A percentile compares a stretch with the other conserved stretches of the same genome.
Evolutionary conservation across 208 protist genomes (phyloP).

Genomic region (Leptomonas pyrrhocoris): DNA sequence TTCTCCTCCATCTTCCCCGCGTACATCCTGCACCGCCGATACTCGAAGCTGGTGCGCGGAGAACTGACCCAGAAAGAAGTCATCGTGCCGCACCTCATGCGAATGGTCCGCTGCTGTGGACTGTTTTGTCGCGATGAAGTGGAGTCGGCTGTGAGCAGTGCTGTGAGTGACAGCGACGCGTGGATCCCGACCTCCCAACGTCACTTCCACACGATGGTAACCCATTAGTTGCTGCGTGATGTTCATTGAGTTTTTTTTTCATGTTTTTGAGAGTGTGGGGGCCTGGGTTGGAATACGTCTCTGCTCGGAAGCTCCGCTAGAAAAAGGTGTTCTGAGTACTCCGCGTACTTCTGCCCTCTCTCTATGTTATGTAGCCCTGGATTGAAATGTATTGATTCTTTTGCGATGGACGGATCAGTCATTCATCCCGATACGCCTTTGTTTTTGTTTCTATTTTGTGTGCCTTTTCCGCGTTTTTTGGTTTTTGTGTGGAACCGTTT

Average conservation of each 20-base stretch:
- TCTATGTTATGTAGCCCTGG: too few relatives aligned
- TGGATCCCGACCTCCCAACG: too few relatives aligned
- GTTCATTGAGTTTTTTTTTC: too few relatives aligned
- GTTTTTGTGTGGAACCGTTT: constrained; percentile 5
- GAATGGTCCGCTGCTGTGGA: constrained; percentile 1
- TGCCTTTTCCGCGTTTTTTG: constrained; percentile 3
- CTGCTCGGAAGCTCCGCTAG: too few relatives aligned
- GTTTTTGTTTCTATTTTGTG: background rate
- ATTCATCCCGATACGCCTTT: background rate
- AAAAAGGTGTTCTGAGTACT: too few relatives aligned
- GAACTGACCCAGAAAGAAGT: constrained; percentile 37
- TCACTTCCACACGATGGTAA: background rate
- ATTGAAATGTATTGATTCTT: too few relatives aligned
- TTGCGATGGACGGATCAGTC: too few relatives aligned
- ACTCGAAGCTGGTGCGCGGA: constrained; percentile 41
- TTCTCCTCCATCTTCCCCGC: constrained; percentile 19
- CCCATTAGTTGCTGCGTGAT: background rate
- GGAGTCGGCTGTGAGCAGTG: background rate
- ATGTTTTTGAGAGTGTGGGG: too few relatives aligned
- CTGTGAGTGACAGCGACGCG: background rate
- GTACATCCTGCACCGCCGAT: constrained; percentile 37
- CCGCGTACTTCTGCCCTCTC: too few relatives aligned
- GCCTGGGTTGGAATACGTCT: too few relatives aligned
- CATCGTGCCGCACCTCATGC: constrained; percentile 33
- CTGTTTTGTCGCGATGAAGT: background rate